Evolutionary conservation across 2,329 filamentous ascomycete genomes (phyloP), one percentile per base, ranked within the genome.

Genomic region (Ustulina deusta): DNA sequence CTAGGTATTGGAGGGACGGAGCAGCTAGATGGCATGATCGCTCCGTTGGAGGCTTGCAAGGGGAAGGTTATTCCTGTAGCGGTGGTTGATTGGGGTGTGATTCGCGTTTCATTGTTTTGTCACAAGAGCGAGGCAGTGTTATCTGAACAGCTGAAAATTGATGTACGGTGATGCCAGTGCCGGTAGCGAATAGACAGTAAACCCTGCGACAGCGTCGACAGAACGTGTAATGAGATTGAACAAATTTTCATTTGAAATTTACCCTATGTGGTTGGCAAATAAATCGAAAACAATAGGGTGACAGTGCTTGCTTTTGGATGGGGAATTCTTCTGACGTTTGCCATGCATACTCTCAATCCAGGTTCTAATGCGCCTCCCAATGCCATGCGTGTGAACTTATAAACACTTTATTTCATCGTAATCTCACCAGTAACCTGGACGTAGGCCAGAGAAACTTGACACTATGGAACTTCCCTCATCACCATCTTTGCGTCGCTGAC

Each of bases 401-500:
- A 58, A 49, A 63, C 40, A 40, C 61, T 55, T 63, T 48, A 49
- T 65, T 54, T 51, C 56, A 51, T 49, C 61, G 22, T 61, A 44
- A 64, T 57, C 54, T 75, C 84, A 89, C 87, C 87, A 90, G 75
- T 89, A 89, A 22, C 86, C 81, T 61, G 87, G 87, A 69, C 87
- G 82, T 73, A 90, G 77, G 20, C 88, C 88, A 42, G 86, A 82
- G 77, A 90, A 89, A 73, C 83, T 86, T 27, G 86, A 83, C 72
- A 84, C 79, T 61, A 85, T 81, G 17, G 82, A 82, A 65, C 83
- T 84, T 61, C 82, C 79, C 29, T 82, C 80, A 25, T 84, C 83
- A 66, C 90, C 86, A 65, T 92, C 90, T 75, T 89, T 90, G 80
- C 91, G 92, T 68, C 91, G 84, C 75, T 93, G 90, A 17, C 91